A percentile compares a stretch with the other conserved stretches of the same genome.
These are phyloP conservation scores for Aspergillus melleus DNA, from an alignment of 2,329 filamentous ascomycete species.

Conservation along the genomic window DNA sequence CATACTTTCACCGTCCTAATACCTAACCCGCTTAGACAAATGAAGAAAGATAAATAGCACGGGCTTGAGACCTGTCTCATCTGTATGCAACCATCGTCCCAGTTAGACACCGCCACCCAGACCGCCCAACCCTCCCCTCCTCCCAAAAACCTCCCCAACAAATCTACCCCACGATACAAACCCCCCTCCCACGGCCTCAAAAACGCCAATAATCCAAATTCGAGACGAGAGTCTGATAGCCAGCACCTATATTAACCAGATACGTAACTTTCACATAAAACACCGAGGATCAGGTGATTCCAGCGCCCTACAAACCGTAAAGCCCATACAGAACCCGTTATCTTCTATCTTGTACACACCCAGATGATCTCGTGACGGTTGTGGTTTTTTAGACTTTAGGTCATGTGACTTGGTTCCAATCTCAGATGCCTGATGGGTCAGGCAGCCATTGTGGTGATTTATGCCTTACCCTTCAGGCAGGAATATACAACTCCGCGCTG, in stretches of 20 bases:
- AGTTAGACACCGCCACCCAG: too few relatives aligned
- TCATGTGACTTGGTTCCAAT: neutral
- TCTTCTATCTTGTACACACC: neutral
- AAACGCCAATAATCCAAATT: too few relatives aligned
- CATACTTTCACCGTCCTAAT: too few relatives aligned
- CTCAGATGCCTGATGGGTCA: neutral
- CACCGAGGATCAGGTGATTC: neutral
- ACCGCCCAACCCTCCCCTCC: too few relatives aligned
- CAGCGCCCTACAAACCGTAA: neutral
- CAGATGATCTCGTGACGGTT: neutral
- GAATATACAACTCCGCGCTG: too few relatives aligned
- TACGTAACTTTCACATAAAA: neutral
- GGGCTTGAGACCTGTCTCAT: too few relatives aligned
- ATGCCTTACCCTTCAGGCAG: too few relatives aligned
- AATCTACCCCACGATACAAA: neutral
- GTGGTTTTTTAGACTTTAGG: neutral
- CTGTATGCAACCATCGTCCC: too few relatives aligned
- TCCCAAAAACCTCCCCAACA: neutral
- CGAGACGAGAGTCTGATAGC: neutral
- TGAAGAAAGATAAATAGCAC: too few relatives aligned
- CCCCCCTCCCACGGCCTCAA: too few relatives aligned
- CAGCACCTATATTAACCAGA: neutral
- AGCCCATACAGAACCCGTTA: neutral
- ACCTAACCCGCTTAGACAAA: too few relatives aligned
- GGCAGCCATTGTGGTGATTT: too few relatives aligned